Conservation (phyloP, 306 rosid genomes). For the Corylus americana region DNA sequence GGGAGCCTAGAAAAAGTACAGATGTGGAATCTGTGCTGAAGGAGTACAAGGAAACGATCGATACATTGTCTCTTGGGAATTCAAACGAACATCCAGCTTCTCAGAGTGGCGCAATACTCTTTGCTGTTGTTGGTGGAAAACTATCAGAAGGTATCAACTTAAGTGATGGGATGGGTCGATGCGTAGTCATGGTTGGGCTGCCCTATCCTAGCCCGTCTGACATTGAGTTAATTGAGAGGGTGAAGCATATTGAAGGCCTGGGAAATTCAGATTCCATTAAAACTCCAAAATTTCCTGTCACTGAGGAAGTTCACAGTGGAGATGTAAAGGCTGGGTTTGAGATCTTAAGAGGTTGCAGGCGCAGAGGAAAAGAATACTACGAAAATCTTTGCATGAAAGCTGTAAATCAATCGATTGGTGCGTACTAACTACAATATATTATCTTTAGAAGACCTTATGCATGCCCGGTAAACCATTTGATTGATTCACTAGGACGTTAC, state of each 20-base stretch:
- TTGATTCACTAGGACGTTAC: background rate
- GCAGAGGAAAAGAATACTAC: conserved; percentile 84
- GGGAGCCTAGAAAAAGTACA: conserved; percentile 87
- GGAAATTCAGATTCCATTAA: conserved; percentile 43
- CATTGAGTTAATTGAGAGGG: conserved; percentile 87
- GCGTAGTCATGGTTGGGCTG: conserved; percentile 91
- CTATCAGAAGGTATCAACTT: conserved; percentile 96
- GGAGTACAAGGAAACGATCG: conserved; percentile 71
- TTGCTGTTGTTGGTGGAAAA: conserved; percentile 95
- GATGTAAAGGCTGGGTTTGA: conserved; percentile 66
- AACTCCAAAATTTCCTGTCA: conserved; percentile 29
- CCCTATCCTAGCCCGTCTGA: conserved; percentile 92
- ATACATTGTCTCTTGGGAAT: conserved; percentile 38
- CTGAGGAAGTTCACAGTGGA: conserved; percentile 43
- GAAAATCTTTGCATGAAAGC: conserved; percentile 99
- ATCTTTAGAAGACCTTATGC: background rate
- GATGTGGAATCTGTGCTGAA: conserved; percentile 81
- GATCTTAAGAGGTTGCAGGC: conserved; percentile 74
- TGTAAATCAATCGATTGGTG: conserved; percentile 95
- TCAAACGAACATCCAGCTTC: conserved; percentile 48
- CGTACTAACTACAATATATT: conserved; percentile 23
- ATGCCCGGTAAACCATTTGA: background rate
- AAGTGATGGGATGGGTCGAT: conserved; percentile 97
- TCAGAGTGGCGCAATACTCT: conserved; percentile 67
- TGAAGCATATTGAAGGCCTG: conserved; percentile 80